Conservation (phyloP, 345 rosid genomes). For the Sapria himalayana region DNA sequence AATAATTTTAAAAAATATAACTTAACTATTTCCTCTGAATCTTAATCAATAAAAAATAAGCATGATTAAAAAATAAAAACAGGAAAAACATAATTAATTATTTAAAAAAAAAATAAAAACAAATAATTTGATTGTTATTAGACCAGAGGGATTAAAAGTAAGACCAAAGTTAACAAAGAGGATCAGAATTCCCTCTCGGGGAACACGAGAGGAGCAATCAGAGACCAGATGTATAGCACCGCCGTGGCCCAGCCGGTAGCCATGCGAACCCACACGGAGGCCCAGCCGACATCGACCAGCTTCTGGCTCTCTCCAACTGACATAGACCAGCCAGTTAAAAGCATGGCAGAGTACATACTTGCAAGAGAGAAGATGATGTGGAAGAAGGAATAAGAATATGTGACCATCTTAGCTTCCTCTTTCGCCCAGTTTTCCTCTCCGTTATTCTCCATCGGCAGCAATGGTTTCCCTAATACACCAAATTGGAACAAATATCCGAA, state of each 20-base stretch:
- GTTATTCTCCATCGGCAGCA: conserved; percentile 69
- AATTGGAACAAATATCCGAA: conserved; percentile 13
- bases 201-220: conserved; percentile 74
- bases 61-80: no score
- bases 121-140: no score
- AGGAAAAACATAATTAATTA: background rate
- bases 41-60: background rate
- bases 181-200: conserved; percentile 79
- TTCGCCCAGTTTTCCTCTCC: conserved; percentile 49
- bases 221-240: conserved; percentile 72
- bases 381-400: conserved; percentile 91
- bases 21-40: no score
- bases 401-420: conserved; percentile 50
- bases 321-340: conserved; percentile 94
- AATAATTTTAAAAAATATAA: no score
- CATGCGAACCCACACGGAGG: conserved; percentile 84
- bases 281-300: conserved; percentile 93
- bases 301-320: conserved; percentile 88
- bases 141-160: background rate
- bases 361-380: conserved; percentile 95
- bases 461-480: conserved; percentile 62
- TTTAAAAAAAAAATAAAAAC: background rate
- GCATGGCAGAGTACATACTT: conserved; percentile 98
- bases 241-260: conserved; percentile 82
- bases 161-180: background rate